Conservation (phyloP, 169 alveolate genomes). For the Theileria annulata region DNA sequence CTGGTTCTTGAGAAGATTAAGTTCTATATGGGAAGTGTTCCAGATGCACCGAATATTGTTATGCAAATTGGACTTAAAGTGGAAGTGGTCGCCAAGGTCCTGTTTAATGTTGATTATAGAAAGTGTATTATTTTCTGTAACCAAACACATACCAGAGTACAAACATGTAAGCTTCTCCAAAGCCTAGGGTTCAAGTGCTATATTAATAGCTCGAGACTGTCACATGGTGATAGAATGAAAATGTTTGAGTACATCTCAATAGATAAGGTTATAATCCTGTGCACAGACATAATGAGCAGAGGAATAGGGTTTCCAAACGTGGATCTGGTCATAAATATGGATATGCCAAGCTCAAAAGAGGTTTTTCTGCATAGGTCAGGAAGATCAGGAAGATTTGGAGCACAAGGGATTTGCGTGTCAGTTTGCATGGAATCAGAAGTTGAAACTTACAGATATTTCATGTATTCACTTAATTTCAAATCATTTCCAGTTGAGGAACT, state of each 20-base stretch:
- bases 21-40: constrained; percentile 37
- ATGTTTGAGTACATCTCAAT: constrained; percentile 35
- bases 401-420: constrained; percentile 80
- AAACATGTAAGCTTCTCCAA: constrained; percentile 41
- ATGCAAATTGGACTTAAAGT: constrained; percentile 55
- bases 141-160: constrained; percentile 65
- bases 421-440: constrained; percentile 67
- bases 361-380: constrained; percentile 89
- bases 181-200: constrained; percentile 55
- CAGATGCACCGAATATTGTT: constrained; percentile 65
- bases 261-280: constrained; percentile 76
- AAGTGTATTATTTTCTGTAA: constrained; percentile 69
- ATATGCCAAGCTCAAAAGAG: constrained; percentile 82
- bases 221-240: constrained; percentile 61
- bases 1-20: constrained; percentile 36
- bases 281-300: constrained; percentile 89
- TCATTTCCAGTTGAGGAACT: constrained; percentile 28
- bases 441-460: constrained; percentile 46
- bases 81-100: constrained; percentile 1
- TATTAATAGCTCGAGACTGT: constrained; percentile 68
- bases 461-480: constrained; percentile 50
- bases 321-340: constrained; percentile 87
- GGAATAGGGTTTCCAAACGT: constrained; percentile 86
- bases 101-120: constrained; percentile 29
- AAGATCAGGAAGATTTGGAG: constrained; percentile 86